A percentile compares a stretch with the other conserved stretches of the same genome.
These are phyloP conservation scores for Microsporum ferrugineum DNA, from an alignment of 2,329 filamentous ascomycete species.

Conservation along the genomic window DNA sequence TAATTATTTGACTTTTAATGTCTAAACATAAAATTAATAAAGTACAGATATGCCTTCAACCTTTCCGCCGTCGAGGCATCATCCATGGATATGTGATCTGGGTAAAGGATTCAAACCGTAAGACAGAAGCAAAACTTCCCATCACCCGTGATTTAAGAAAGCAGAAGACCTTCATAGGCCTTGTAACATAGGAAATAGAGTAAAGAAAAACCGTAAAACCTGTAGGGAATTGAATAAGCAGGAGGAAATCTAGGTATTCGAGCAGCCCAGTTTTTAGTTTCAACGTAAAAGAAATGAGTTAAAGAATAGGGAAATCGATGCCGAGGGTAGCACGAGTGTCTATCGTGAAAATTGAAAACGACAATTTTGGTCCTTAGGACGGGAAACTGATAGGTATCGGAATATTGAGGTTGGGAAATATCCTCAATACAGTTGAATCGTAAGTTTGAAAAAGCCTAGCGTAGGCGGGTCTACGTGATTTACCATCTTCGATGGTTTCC, in stretches of 20 bases:
- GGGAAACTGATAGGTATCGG: neutral
- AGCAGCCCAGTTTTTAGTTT: neutral
- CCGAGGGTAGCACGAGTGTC: neutral
- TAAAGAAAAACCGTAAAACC: neutral
- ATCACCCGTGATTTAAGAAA: neutral
- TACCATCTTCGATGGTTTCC: constrained; percentile 49
- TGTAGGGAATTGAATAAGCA: neutral
- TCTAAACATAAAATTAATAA: constrained; percentile 2
- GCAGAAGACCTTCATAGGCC: neutral
- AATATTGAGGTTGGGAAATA: neutral
- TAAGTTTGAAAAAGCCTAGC: neutral
- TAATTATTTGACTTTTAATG: constrained; percentile 4
- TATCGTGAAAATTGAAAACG: neutral
- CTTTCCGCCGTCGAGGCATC: neutral
- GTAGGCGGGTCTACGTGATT: constrained; percentile 8
- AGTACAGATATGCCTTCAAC: neutral
- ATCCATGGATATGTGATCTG: neutral
- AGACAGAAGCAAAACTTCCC: neutral
- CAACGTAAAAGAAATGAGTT: neutral
- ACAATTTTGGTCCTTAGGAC: neutral
- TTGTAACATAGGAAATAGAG: neutral
- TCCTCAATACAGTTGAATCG: constrained; percentile 1
- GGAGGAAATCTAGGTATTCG: constrained; percentile 1
- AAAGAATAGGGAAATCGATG: neutral
- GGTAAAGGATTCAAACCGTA: neutral